Conservation (phyloP, 169 alveolate genomes). For the Pseudocohnilembus persalinus region DNA sequence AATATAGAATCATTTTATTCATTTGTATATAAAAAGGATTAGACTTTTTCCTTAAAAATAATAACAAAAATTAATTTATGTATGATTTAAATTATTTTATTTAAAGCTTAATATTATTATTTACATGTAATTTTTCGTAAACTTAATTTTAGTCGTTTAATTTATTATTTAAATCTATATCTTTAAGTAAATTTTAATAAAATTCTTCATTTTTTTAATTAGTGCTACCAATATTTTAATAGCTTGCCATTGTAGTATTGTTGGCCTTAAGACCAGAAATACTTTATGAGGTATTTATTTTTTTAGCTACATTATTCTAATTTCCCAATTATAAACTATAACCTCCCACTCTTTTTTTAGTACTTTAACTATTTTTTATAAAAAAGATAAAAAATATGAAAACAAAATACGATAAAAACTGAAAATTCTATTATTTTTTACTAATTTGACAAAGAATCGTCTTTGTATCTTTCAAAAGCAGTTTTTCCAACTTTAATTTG, state of each 20-base stretch:
- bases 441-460: background rate
- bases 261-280: background rate
- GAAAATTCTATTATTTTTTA: too few relatives aligned
- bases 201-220: background rate
- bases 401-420: too few relatives aligned
- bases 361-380: background rate
- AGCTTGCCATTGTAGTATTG: background rate
- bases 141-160: background rate
- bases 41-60: background rate
- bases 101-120: too few relatives aligned
- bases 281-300: background rate
- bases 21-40: background rate
- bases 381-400: too few relatives aligned
- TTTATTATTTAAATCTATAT: background rate
- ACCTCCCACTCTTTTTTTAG: background rate
- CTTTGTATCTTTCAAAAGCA: background rate
- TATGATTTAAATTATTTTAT: too few relatives aligned
- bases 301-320: background rate
- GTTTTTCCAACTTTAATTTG: background rate
- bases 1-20: background rate
- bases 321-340: background rate
- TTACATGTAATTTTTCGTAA: background rate
- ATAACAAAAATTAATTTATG: too few relatives aligned
- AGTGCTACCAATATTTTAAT: background rate
- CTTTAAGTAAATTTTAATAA: background rate